phyloP scores from a whole-genome alignment of 2,329 filamentous ascomycete species.

The Fusarium vanettenii region DNA sequence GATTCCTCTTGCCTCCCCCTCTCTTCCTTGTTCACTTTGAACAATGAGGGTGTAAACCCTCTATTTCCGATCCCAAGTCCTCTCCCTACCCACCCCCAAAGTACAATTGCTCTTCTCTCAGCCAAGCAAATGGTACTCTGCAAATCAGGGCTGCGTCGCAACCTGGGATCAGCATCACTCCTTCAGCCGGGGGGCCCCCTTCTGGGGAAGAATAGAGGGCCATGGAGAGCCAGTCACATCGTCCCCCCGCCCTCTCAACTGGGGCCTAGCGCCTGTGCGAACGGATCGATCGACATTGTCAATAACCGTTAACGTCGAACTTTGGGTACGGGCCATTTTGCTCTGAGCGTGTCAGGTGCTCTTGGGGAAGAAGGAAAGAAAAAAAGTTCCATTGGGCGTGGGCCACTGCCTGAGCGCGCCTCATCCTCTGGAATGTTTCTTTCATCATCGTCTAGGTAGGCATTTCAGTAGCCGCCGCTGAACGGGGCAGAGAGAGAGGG shows the following conservation, averaged over 20 bases:
- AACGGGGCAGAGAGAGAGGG: neutral
- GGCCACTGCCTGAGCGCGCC: neutral
- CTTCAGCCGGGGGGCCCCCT: constrained; percentile 12
- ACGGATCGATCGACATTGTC: constrained; percentile 43
- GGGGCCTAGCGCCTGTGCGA: constrained; percentile 35
- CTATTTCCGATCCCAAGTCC: neutral
- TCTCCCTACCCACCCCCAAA: neutral
- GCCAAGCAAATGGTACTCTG: neutral
- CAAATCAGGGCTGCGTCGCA: constrained; percentile 21
- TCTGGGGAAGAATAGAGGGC: constrained; percentile 27
- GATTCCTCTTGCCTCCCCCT: constrained; percentile 5
- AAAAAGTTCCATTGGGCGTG: neutral
- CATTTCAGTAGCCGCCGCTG: neutral
- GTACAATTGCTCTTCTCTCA: neutral
- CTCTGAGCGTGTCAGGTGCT: neutral
- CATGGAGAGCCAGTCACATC: constrained; percentile 21
- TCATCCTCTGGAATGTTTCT: neutral
- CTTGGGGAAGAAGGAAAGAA: neutral
- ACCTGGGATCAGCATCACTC: constrained; percentile 22
- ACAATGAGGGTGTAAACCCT: neutral
- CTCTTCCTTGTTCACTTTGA: neutral
- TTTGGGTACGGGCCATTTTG: constrained; percentile 8
- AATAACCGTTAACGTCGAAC: constrained; percentile 27
- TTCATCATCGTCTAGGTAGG: neutral
- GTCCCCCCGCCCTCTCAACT: constrained; percentile 21